Percentiles rank a stretch among this genome's conserved stretches.
These are phyloP conservation scores for Pyrenochaeta sp. DNA, from an alignment of 2,329 filamentous ascomycete species.

Conservation along the genomic window DNA sequence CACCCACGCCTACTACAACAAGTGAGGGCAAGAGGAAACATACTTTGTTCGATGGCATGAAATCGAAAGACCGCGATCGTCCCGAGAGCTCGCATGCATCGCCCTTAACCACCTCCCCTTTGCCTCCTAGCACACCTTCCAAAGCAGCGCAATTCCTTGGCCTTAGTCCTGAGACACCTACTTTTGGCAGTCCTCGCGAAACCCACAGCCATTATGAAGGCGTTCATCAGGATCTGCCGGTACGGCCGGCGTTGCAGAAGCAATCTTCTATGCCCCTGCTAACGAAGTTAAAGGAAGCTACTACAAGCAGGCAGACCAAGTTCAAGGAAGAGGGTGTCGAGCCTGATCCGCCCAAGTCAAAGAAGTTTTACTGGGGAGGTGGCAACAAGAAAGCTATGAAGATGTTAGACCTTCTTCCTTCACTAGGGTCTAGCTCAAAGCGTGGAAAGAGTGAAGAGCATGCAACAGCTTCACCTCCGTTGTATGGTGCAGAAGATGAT, in stretches of 20 bases:
- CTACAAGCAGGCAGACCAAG: conserved; percentile 10
- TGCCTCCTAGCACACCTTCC: conserved; percentile 29
- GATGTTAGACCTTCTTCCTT: conserved; percentile 21
- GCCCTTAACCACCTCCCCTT: conserved; percentile 15
- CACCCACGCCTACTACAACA: conserved; percentile 10
- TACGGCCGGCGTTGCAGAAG: conserved; percentile 11
- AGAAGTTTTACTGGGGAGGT: conserved; percentile 7
- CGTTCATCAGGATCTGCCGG: conserved; percentile 5
- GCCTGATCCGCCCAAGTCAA: conserved; percentile 12
- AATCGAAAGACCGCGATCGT: conserved; percentile 18
- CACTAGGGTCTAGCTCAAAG: conserved; percentile 10
- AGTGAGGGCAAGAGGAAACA: conserved; percentile 28
- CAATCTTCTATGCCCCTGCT: conserved; percentile 7
- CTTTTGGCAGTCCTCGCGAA: not conserved
- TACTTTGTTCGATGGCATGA: conserved; percentile 19
- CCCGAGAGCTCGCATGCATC: conserved; percentile 10
- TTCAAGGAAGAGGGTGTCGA: conserved; percentile 20
- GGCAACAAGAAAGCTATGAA: conserved; percentile 21
- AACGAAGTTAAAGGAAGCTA: conserved; percentile 5
- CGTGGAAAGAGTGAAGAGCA: conserved; percentile 5
- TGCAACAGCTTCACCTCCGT: not conserved
- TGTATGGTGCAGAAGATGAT: conserved; percentile 4
- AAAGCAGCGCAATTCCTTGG: conserved; percentile 35
- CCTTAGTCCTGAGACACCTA: conserved; percentile 6
- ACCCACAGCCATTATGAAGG: conserved; percentile 6